Evolutionary conservation across 2,329 filamentous ascomycete genomes (phyloP), one percentile per base, ranked within the genome.

Genomic region (Fusarium concolor): DNA sequence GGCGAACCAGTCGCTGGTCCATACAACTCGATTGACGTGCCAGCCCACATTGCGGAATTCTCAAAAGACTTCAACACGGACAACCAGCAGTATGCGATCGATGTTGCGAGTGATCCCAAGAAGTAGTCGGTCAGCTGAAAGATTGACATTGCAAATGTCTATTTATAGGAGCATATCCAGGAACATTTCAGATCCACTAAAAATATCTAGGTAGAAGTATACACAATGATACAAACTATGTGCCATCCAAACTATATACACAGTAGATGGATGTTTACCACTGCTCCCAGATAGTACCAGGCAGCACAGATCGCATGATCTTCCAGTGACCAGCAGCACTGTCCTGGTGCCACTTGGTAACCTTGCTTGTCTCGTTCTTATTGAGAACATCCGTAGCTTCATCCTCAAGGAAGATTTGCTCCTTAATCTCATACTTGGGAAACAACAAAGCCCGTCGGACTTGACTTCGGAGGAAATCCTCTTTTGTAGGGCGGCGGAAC

Each of bases 291-390:
- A 98, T 87, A 14, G 81, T 81, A 57, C 83, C 83, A 2, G 94
- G 94, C 65, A 98, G 71, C 4, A 97, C 94, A 1, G 82, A 87
- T 75, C 96, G 88, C 94, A 99, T 99, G 45, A 99, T 90, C 42
- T 81, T 83, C 96, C 96, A 99, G 80, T 99, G 96, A 11, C 92
- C 92, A 52, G 92, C 76, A 0, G 94, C 94, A 73, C 92, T 93
- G 74, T 87, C 83, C 74, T 89, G 85, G 76, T 97, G 94, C 83
- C 88, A 93, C 76, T 86, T 85, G 56, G 86, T 85, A 74, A 97
- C 82, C 72, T 88, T 85, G 9, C 83, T 83, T 24, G 91, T 92
- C 65, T 91, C 87, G 53, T 89, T 91, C 43, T 77, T 84, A 28
- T 80, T 83, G 74, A 96, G 79, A 1, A 93, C 76, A 6, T 82